Base-by-base conservation (phyloP, 1,139 yeast species). In the Pichia sorboxylosa region DNA sequence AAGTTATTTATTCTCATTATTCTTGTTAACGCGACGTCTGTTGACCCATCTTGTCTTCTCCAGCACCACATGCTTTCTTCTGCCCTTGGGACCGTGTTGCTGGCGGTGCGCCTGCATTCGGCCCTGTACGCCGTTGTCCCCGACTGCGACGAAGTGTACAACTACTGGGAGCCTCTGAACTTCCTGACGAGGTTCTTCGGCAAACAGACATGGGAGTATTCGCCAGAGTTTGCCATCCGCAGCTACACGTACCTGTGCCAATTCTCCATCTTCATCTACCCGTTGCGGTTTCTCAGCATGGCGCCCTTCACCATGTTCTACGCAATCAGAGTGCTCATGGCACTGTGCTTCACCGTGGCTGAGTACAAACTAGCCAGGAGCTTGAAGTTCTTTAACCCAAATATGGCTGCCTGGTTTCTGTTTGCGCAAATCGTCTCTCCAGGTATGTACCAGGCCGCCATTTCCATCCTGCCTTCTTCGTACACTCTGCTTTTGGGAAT, bases 181-280 rank as follows among this genome's bases (percentile, higher is more conserved):
- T 64, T 80, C 34, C 48, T 87, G 24, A 58, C 79, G 3, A 69
- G 94, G 43, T 80, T 79, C 2, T 84, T 82, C 53, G 98, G 97
- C 3, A 81, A 84, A 45, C 85, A 85, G 54, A 87, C 97, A 0
- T 87, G 96, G 97, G 97, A 87, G 50, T 87, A 87, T 53, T 83
- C 95, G 1, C 96, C 97, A 0, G 82, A 69, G 35, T 84, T 71
- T 49, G 85, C 94, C 14, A 84, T 87, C 33, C 61, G 97, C 42
- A 82, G 94, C 6, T 87, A 93, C 73, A 68, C 81, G 0, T 85
- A 80, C 46, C 51, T 80, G 26, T 33, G 73, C 3, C 85, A 83
- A 1, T 70, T 66, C 42, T 57, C 61, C 14, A 13, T 66, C 3
- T 35, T 64, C 6, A 54, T 58, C 7, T 54, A 44, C 27, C 76